Evolutionary conservation across 1,284 basidiomycete species (phyloP).

Genomic region (Macrocybe sp.): DNA sequence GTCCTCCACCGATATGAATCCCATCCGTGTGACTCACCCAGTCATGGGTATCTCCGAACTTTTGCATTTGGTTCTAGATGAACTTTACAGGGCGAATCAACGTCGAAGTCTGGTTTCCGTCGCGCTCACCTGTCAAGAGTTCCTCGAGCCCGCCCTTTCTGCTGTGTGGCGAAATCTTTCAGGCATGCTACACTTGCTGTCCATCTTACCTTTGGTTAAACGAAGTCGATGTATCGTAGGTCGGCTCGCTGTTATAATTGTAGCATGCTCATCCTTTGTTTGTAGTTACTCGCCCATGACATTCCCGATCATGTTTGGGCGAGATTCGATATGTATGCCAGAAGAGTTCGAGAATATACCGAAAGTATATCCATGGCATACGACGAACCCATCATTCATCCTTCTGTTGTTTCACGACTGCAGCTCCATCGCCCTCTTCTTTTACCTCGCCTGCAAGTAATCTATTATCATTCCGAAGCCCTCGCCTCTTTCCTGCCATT

Average conservation of each 20-base stretch:
- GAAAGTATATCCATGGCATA: no score
- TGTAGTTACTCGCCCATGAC: not conserved
- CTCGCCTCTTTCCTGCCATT: no score
- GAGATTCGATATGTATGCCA: conserved; percentile 4
- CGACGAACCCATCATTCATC: no score
- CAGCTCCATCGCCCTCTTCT: no score
- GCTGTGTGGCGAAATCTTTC: conserved; percentile 1
- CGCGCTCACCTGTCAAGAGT: conserved; percentile 2
- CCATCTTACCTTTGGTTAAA: not conserved
- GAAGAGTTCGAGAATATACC: not conserved
- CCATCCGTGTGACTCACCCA: no score
- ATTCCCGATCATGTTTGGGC: not conserved
- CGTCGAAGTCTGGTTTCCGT: not conserved
- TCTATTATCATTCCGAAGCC: no score
- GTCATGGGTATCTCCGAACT: no score
- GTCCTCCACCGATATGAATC: no score
- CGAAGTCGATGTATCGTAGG: not conserved
- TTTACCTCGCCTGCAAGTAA: no score
- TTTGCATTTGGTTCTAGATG: no score
- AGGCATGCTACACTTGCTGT: conserved; percentile 1
- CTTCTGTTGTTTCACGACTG: no score
- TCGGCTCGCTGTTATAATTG: not conserved
- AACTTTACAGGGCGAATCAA: no score
- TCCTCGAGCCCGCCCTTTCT: conserved; percentile 4
- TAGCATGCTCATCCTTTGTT: not conserved